Base-by-base conservation (phyloP, 1,139 yeast genomes). In the Blastobotrys elegans region DNA sequence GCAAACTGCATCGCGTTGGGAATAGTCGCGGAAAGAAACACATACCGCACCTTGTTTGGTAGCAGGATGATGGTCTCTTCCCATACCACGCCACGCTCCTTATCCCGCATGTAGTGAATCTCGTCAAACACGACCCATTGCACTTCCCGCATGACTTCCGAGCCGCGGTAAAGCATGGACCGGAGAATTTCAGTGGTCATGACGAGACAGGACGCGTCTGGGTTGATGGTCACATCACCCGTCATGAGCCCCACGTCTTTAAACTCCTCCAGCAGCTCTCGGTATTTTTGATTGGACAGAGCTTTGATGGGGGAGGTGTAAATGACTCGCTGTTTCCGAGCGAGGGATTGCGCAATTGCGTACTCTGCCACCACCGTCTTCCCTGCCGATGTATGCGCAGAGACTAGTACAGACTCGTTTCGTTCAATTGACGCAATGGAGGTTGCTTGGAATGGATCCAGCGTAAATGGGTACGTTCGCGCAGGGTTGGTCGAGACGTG, bases 1-100 rank as follows among this genome's bases (percentile, higher is more conserved):
- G 98, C 98, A 72, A 92, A 92, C 64, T 92, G 97, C 84, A 88
- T 85, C 3, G 98, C 96, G 65, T 92, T 92, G 33, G 99, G 98
- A 54, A 92, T 94, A 2, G 99, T 92, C 44, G 99, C 99, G 13
- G 97, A 89, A 26, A 67, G 54, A 32, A 67, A 59, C 22, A 74
- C 73, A 35, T 74, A 68, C 50, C 74, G 72, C 38, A 94, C 96
- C 69, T 92, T 94, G 60, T 90, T 96, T 2, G 99, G 99, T 48
- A 92, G 74, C 70, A 92, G 76, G 53, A 92, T 92, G 56, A 92
- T 92, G 18, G 96, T 94, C 69, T 92, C 99, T 71, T 92, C 99
- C 99, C 99, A 92, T 33, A 92, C 98, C 40, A 92, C 99, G 64
- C 99, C 99, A 70, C 99, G 80, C 55, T 89, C 92, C 58, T 87